Conservation (phyloP, 345 rosid genomes). For the Eucalyptus erythrocorys region DNA sequence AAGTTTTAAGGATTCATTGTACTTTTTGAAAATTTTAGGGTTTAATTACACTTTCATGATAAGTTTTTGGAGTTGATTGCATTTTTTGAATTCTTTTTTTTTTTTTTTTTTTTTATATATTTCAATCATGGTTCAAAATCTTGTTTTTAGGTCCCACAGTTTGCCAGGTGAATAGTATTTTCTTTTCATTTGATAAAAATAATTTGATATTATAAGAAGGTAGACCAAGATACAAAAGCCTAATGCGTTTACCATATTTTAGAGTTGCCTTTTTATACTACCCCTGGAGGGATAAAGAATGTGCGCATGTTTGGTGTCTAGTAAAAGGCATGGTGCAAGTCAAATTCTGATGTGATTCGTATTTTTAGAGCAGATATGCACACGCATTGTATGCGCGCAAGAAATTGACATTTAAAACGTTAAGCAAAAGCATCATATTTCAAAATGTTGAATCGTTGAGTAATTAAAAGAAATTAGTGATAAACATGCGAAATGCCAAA, state of each 20-base stretch:
- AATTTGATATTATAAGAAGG: not conserved
- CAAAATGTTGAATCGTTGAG: not conserved
- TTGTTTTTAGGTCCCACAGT: not conserved
- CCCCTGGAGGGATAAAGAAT: not conserved
- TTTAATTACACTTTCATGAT: too few relatives aligned
- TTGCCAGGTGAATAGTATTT: not conserved
- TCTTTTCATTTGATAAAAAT: not conserved
- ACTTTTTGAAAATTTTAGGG: too few relatives aligned
- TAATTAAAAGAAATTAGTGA: not conserved
- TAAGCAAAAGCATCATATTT: not conserved
- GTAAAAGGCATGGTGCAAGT: not conserved
- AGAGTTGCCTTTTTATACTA: not conserved
- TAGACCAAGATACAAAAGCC: not conserved
- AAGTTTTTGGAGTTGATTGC: too few relatives aligned
- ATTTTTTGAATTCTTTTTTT: too few relatives aligned
- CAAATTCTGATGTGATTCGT: not conserved
- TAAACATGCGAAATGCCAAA: not conserved
- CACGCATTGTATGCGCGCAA: not conserved
- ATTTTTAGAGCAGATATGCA: not conserved
- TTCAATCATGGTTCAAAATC: not conserved
- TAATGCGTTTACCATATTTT: not conserved
- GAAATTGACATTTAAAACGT: not conserved
- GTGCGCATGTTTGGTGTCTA: not conserved
- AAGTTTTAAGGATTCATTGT: too few relatives aligned
- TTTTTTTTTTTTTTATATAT: not conserved